A percentile compares a stretch with the other conserved stretches of the same genome.
Evolutionary conservation across 1,284 basidiomycete genomes (phyloP).

Genomic region (Lentinus polychrous): DNA sequence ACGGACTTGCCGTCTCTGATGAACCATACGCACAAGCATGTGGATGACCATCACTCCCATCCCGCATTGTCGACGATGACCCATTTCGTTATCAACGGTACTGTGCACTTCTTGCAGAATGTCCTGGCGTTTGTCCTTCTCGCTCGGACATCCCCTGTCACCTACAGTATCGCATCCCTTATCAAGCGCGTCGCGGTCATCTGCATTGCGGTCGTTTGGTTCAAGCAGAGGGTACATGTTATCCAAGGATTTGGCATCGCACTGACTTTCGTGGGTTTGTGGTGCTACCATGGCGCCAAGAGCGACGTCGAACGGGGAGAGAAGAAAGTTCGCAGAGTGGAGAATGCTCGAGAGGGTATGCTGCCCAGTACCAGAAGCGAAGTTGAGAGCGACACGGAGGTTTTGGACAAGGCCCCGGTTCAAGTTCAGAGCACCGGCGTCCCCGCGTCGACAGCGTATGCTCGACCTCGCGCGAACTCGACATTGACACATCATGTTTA

Average conservation of each 20-base stretch:
- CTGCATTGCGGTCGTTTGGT: conserved; percentile 97
- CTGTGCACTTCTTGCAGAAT: conserved; percentile 95
- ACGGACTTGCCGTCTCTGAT: conserved; percentile 73
- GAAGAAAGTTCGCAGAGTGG: conserved; percentile 79
- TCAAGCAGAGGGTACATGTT: conserved; percentile 80
- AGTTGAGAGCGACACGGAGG: conserved; percentile 4
- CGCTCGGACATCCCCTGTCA: conserved; percentile 93
- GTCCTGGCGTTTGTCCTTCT: conserved; percentile 97
- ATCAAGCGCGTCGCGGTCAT: conserved; percentile 99
- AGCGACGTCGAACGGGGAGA: conserved; percentile 90
- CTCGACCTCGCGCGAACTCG: conserved; percentile 13
- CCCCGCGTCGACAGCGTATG: conserved; percentile 11
- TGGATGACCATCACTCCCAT: conserved; percentile 22
- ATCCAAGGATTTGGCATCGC: conserved; percentile 86
- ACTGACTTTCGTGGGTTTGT: conserved; percentile 87
- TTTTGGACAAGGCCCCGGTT: conserved; percentile 26
- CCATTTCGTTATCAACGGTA: conserved; percentile 88
- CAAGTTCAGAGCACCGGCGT: conserved; percentile 8
- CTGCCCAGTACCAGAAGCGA: conserved; percentile 59
- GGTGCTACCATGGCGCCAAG: conserved; percentile 96
- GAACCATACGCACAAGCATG: conserved; percentile 19
- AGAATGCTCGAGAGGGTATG: conserved; percentile 68
- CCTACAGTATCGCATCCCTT: conserved; percentile 96
- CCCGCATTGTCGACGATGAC: conserved; percentile 57
- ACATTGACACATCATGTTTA: background rate